Evolutionary conservation across 768 basidiomycete species (phyloP).

Genomic region (Pleurotus platypus): DNA sequence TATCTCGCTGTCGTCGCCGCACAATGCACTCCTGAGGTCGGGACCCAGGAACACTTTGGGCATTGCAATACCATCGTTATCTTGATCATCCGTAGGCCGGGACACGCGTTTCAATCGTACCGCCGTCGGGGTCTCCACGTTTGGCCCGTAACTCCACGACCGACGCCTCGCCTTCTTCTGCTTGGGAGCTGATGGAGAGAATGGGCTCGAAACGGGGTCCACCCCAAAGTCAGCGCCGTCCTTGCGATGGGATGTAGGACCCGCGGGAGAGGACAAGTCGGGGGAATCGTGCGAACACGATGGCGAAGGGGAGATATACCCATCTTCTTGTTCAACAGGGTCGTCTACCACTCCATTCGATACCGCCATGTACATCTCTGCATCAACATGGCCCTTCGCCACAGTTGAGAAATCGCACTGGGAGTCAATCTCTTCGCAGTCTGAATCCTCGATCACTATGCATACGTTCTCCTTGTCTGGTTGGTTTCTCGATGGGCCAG

Average conservation of each 20-base stretch:
- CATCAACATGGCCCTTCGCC: conserved; percentile 33
- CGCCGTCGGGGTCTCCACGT: conserved; percentile 23
- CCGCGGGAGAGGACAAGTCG: neutral
- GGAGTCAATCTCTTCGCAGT: conserved; percentile 20
- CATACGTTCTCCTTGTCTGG: conserved; percentile 39
- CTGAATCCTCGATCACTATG: conserved; percentile 23
- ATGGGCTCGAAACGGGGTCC: conserved; percentile 52
- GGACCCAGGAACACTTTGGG: conserved; percentile 23
- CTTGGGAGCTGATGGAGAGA: conserved; percentile 10
- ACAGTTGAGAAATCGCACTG: conserved; percentile 25
- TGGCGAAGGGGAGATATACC: conserved; percentile 82
- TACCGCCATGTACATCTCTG: conserved; percentile 38
- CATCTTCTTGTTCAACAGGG: conserved; percentile 69
- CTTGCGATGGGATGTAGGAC: neutral
- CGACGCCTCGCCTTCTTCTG: conserved; percentile 8
- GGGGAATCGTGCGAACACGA: conserved; percentile 16
- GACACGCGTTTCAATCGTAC: neutral
- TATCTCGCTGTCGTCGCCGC: conserved; percentile 38
- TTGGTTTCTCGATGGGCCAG: conserved; percentile 24
- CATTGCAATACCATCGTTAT: neutral
- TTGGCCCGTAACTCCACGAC: neutral
- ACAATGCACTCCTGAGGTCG: conserved; percentile 43
- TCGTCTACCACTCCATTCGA: conserved; percentile 32
- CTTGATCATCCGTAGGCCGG: neutral
- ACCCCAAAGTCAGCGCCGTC: conserved; percentile 44